phyloP scores from a whole-genome alignment of 306 rosid species.

The Cicer judaicum region DNA sequence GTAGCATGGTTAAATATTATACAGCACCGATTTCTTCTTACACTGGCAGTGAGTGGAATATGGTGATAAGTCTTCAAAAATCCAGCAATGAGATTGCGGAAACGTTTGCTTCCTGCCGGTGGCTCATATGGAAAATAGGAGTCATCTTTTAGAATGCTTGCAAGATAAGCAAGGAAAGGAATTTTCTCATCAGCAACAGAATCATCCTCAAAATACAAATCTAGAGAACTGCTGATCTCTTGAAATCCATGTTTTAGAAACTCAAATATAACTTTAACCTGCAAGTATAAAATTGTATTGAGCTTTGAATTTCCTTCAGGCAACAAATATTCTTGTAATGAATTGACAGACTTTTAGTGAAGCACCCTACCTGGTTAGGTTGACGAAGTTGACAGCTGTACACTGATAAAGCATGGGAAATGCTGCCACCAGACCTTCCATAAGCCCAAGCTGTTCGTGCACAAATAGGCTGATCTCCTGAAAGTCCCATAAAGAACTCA shows the following conservation, averaged over 20 bases:
- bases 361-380: slow-evolving; percentile 79
- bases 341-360: slow-evolving; percentile 42
- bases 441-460: slow-evolving; percentile 98
- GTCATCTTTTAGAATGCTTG: slow-evolving; percentile 68
- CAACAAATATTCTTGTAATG: slow-evolving; percentile 39
- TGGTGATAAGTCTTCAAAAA: slow-evolving; percentile 96
- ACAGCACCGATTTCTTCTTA: slow-evolving; percentile 55
- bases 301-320: slow-evolving; percentile 42
- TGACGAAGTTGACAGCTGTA: slow-evolving; percentile 97
- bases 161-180: slow-evolving; percentile 89
- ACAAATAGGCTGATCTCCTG: slow-evolving; percentile 96
- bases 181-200: slow-evolving; percentile 98
- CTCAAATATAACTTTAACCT: slow-evolving; percentile 91
- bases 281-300: slow-evolving; percentile 50
- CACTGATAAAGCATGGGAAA: slow-evolving; percentile 95
- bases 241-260: slow-evolving; percentile 91
- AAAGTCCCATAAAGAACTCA: slow-evolving; percentile 98
- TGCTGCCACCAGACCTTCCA: slow-evolving; percentile 87
- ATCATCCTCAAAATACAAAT: slow-evolving; percentile 90
- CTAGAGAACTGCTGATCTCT: slow-evolving; percentile 91
- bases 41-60: slow-evolving; percentile 72
- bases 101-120: slow-evolving; percentile 90
- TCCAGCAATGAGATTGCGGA: slow-evolving; percentile 88
- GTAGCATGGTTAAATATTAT: slow-evolving; percentile 34
- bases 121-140: slow-evolving; percentile 83